Conservation (phyloP, 2,329 filamentous ascomycete species). For the Diaporthe citri region DNA sequence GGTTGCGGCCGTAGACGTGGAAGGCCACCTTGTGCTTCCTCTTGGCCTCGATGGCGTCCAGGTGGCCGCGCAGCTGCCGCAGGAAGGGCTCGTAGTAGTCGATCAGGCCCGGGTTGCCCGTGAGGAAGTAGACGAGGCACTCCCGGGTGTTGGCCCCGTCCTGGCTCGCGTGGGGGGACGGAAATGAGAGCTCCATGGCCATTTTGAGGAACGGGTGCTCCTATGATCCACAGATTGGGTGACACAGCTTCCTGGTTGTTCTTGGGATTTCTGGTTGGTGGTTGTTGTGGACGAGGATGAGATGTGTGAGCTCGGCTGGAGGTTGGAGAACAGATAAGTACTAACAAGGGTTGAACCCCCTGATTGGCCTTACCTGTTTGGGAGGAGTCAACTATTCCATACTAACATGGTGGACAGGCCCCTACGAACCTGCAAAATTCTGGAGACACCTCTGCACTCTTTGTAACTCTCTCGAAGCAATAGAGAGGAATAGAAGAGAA, state of each 20-base stretch:
- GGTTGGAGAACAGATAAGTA: background rate
- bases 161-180: constrained; percentile 36
- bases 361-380: background rate
- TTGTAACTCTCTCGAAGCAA: too few relatives aligned
- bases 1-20: constrained; percentile 69
- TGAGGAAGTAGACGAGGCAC: constrained; percentile 76
- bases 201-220: background rate
- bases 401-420: too few relatives aligned
- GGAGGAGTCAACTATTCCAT: background rate
- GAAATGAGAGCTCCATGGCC: constrained; percentile 32
- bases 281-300: background rate
- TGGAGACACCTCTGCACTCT: too few relatives aligned
- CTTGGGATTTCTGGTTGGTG: background rate
- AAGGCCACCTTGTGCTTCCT: constrained; percentile 52
- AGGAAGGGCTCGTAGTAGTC: constrained; percentile 80
- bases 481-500: too few relatives aligned
- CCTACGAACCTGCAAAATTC: too few relatives aligned
- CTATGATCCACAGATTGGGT: background rate
- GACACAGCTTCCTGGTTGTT: background rate
- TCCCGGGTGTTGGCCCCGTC: constrained; percentile 43
- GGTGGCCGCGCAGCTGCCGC: constrained; percentile 63
- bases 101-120: constrained; percentile 82
- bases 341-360: background rate
- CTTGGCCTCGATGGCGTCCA: constrained; percentile 58
- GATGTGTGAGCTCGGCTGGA: background rate